Evolutionary conservation across 352 stramenopile genomes (phyloP), one percentile per base, ranked within the genome.

Genomic region (Phytophthora tentaculata): DNA sequence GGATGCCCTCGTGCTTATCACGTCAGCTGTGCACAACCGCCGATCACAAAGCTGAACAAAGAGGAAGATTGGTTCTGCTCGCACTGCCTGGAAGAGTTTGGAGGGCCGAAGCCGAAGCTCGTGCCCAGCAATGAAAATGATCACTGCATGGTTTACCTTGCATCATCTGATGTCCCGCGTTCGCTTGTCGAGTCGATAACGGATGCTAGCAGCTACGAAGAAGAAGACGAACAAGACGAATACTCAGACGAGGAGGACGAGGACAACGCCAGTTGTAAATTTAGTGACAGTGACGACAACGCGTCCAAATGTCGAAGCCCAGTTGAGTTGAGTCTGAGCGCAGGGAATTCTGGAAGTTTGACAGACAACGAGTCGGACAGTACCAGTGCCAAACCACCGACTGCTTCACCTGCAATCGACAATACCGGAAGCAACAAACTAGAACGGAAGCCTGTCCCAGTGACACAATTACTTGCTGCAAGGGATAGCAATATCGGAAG

Each of bases 1-100:
- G 84, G 84, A 47, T 92, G 84, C 62, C 60, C 84, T 43, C 84
- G 84, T 54, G 83, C 84, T 26, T 92, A 86, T 49, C 84, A 92
- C 48, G 83, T 90, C 37, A 87, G 77, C 54, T 92, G 84, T 59
- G 81, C 89, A n/a, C 78, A 81, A 16, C 79, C 84, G 20, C 80
- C 82, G 47, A 90, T 91, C 56, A 73, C 78, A 20, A 78, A 83
- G 57, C 41, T 87, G 17, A 43, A 12, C 24, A 78, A 75, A 16
- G 69, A 50, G 39, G 70, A 76, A 59, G 75, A 74, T 45, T 92
- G 82, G 82, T 92, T 81, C 55, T 92, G 84, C 48, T 22, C 41
- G 20, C 43, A 76, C 29, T 92, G 84, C 53, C 65, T 74, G 4
- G 12, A 51, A 22, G 55, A 39, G 9, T 69, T 81, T 60, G 69